Conservation (phyloP, 805 yeast genomes). For the Candida boleticola region DNA sequence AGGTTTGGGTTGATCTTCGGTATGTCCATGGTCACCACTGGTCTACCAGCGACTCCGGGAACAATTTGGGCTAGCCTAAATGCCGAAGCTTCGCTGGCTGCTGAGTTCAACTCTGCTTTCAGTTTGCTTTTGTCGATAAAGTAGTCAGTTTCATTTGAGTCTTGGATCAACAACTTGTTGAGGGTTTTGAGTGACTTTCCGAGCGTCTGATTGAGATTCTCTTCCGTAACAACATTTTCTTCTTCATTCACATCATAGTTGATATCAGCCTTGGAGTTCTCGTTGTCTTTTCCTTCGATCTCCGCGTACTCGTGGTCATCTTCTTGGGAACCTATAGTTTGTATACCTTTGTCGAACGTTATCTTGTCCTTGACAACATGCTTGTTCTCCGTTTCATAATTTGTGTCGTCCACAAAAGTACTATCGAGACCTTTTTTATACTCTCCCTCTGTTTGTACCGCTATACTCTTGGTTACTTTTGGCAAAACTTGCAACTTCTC, state of each 20-base stretch:
- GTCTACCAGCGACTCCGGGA: not conserved
- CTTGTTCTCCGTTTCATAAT: constrained; percentile 5
- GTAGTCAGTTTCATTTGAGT: constrained; percentile 3
- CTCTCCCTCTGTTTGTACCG: constrained; percentile 25
- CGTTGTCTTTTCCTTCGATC: not conserved
- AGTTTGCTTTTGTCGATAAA: not conserved
- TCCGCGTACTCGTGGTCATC: not conserved
- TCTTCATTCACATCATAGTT: not conserved
- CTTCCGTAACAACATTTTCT: constrained; percentile 2
- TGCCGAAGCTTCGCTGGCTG: not conserved
- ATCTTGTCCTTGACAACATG: not conserved
- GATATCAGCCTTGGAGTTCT: not conserved
- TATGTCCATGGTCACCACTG: constrained; percentile 31
- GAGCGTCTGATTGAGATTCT: constrained; percentile 15
- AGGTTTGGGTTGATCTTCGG: constrained; percentile 32
- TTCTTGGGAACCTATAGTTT: constrained; percentile 11
- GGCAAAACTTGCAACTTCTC: constrained; percentile 10
- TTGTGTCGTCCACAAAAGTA: not conserved
- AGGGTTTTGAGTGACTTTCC: constrained; percentile 22
- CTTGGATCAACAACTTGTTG: constrained; percentile 16
- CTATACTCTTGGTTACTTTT: constrained; percentile 18
- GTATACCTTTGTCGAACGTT: constrained; percentile 23
- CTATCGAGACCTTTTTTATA: not conserved
- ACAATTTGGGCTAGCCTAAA: not conserved
- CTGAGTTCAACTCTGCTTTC: not conserved